Percentiles rank a stretch among this genome's conserved stretches.
phyloP scores from a whole-genome alignment of 805 yeast genomes.

The Candida pseudoglaebosa region DNA sequence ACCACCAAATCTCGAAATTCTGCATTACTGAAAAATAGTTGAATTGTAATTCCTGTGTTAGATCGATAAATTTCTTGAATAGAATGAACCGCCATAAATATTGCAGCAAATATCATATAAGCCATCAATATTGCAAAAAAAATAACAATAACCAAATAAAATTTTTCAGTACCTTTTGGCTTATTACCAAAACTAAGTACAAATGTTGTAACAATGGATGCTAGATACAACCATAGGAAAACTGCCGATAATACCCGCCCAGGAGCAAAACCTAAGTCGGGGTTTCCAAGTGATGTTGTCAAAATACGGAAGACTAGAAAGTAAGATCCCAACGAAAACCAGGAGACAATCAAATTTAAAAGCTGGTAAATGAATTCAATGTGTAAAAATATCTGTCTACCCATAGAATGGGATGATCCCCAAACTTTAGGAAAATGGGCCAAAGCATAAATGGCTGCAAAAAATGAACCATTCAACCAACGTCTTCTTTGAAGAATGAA shows the following conservation, averaged over 20 bases:
- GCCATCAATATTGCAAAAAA: conserved; percentile 60
- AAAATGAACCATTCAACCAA: conserved; percentile 69
- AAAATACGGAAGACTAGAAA: conserved; percentile 61
- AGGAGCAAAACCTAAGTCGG: conserved; percentile 38
- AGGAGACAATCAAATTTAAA: conserved; percentile 50
- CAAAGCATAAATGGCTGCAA: conserved; percentile 56
- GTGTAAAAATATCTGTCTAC: conserved; percentile 49
- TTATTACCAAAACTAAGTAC: conserved; percentile 61
- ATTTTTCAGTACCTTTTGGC: conserved; percentile 57
- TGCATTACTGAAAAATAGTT: conserved; percentile 43
- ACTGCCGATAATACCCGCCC: conserved; percentile 49
- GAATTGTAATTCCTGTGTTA: conserved; percentile 40
- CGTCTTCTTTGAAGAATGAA: conserved; percentile 62
- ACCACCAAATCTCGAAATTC: conserved; percentile 49
- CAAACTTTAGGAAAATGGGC: conserved; percentile 55
- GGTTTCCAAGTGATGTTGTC: conserved; percentile 46
- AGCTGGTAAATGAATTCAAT: conserved; percentile 55
- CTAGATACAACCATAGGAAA: conserved; percentile 53
- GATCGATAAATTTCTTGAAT: conserved; percentile 30
- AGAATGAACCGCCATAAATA: conserved; percentile 54
- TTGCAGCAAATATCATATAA: conserved; percentile 55
- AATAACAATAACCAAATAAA: conserved; percentile 48
- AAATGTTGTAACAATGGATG: conserved; percentile 55
- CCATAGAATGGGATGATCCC: conserved; percentile 48
- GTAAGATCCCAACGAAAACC: conserved; percentile 64